Conservation (phyloP, 2,329 filamentous ascomycete species). For the Trichoderma sp. region DNA sequence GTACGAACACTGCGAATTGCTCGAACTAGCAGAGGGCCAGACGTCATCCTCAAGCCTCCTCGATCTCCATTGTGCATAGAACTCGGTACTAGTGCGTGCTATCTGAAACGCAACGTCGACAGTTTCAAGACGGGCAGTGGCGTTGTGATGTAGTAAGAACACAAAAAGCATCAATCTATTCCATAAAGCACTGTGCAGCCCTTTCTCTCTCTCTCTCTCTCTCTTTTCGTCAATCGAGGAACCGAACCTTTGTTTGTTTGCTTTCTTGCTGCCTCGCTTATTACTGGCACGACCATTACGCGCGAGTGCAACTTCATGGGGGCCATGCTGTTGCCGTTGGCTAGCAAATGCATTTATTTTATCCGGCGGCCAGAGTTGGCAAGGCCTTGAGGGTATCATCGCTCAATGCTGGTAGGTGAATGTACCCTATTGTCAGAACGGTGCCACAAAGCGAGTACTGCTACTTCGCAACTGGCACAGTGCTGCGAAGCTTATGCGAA, state of each 20-base stretch:
- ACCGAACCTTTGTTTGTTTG: background rate
- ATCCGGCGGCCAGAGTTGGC: slow-evolving; percentile 8
- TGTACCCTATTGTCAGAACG: background rate
- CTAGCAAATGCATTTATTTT: background rate
- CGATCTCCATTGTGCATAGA: background rate
- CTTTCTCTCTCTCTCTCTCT: background rate
- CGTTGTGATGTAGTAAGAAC: background rate
- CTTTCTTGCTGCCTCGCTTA: slow-evolving; percentile 4
- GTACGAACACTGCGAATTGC: background rate
- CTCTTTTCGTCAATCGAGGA: background rate
- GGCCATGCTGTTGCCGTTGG: background rate
- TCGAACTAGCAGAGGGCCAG: background rate
- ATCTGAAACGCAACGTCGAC: background rate
- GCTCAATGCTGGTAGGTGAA: background rate
- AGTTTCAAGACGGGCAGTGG: slow-evolving; percentile 8
- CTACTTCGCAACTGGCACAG: background rate
- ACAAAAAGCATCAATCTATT: background rate
- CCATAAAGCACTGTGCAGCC: background rate
- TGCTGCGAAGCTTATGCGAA: background rate
- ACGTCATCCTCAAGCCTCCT: background rate
- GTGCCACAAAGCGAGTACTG: background rate
- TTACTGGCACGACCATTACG: background rate
- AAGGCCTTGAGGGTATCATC: slow-evolving; percentile 11
- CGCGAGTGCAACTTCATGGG: slow-evolving; percentile 7
- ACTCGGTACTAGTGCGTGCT: background rate